phyloP scores from a whole-genome alignment of 2,329 filamentous ascomycete species.

The Cladophialophora immunda region DNA sequence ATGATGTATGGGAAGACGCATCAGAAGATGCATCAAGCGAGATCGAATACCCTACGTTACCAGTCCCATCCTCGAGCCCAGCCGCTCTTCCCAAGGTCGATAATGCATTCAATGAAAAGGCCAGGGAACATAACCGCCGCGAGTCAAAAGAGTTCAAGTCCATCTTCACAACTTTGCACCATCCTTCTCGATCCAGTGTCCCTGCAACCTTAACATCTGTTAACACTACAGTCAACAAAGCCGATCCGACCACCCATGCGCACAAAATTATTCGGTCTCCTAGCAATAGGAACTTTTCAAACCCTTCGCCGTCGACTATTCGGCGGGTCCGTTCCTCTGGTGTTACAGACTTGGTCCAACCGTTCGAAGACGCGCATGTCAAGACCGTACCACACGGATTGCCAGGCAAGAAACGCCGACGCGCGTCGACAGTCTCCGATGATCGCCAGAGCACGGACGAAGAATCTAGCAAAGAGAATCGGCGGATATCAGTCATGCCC shows the following conservation, averaged over 20 bases:
- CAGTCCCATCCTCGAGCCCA: constrained; percentile 35
- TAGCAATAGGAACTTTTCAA: constrained; percentile 48
- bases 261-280: constrained; percentile 37
- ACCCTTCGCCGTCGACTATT: constrained; percentile 48
- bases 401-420: constrained; percentile 46
- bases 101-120: constrained; percentile 31
- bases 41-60: constrained; percentile 50
- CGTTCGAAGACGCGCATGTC: constrained; percentile 40
- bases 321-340: constrained; percentile 51
- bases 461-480: constrained; percentile 36
- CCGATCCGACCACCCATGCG: constrained; percentile 29
- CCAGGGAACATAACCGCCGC: constrained; percentile 44
- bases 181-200: constrained; percentile 31
- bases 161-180: constrained; percentile 43
- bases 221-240: constrained; percentile 37
- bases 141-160: constrained; percentile 42
- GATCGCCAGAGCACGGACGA: constrained; percentile 35
- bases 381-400: constrained; percentile 42
- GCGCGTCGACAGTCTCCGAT: constrained; percentile 36
- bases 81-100: constrained; percentile 19
- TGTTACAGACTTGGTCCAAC: constrained; percentile 34
- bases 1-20: constrained; percentile 37
- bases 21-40: constrained; percentile 38
- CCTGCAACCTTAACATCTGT: constrained; percentile 35
- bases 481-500: constrained; percentile 36